These are phyloP conservation scores for Endoconidiophora laricicola DNA, from an alignment of 2,329 filamentous ascomycete species.

Conservation along the genomic window DNA sequence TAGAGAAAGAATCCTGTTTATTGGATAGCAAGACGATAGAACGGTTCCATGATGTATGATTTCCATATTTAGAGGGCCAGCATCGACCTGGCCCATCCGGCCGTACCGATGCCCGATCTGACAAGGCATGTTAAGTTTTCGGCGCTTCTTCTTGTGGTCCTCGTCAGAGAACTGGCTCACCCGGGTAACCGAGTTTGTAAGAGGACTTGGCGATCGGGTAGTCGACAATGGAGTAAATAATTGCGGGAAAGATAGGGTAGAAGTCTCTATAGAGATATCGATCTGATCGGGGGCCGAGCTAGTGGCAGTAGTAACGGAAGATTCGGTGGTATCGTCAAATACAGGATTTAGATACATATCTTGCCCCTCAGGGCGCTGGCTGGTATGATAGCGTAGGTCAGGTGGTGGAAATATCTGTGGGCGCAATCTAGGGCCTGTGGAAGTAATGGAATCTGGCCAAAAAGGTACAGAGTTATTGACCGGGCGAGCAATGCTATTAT, in stretches of 20 bases:
- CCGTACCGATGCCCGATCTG: slow-evolving; percentile 60
- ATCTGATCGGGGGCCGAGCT: too few relatives aligned
- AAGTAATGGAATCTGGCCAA: too few relatives aligned
- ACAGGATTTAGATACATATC: too few relatives aligned
- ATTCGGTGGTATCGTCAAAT: background rate
- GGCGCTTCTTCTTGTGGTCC: slow-evolving; percentile 44
- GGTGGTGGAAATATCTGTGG: too few relatives aligned
- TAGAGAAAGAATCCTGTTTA: slow-evolving; percentile 69
- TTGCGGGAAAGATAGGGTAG: too few relatives aligned
- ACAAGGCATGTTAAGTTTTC: slow-evolving; percentile 42
- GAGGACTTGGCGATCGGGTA: background rate
- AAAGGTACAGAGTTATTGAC: background rate
- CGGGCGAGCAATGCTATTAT: too few relatives aligned
- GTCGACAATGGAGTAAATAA: too few relatives aligned
- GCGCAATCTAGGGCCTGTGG: background rate
- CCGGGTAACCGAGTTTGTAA: background rate
- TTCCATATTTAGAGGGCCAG: slow-evolving; percentile 69
- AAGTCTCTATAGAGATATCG: too few relatives aligned
- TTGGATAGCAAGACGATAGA: slow-evolving; percentile 54
- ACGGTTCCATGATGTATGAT: slow-evolving; percentile 31
- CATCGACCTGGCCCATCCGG: slow-evolving; percentile 70
- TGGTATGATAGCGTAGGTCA: too few relatives aligned
- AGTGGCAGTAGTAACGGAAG: background rate
- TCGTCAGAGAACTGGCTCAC: slow-evolving; percentile 25
- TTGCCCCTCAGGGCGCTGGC: too few relatives aligned